Base-by-base conservation (phyloP, 441 rosid genomes). In the Aquilaria agallochum region DNA sequence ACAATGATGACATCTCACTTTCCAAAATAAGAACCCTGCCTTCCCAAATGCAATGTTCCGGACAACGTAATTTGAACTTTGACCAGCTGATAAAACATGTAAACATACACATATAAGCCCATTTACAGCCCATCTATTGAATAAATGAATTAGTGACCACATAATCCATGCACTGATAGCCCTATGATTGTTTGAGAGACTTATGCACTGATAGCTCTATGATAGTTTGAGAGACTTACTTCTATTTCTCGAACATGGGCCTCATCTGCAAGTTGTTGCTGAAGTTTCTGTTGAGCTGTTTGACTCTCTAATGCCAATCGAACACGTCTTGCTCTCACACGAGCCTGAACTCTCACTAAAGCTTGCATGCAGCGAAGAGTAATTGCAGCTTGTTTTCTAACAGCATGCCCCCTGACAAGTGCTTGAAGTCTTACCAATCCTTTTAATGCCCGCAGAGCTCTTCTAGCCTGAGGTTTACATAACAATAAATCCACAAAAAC, bases 281-380 rank as follows among this genome's bases (percentile, higher is more conserved):
- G 96, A 74, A 73, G 75, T 56, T 79, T 90, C 64, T 85, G 90
- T 66, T 84, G 85, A 40, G 76, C 71, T 1, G 95, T 87, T 79
- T 95, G 83, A 82, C 88, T 82, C 73, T 95, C 97, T 80, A 92
- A 74, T 31, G 98, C 90, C 36, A 95, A 63, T 62, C 98, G 99
- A 70, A 92, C 96, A 62, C 92, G 96, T 77, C 99, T 90, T 52
- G 98, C 97, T 11, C 98, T 84, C 15, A 95, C 92, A 70, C 98
- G 96, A 65, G 98, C 99, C 78, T 95, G 99, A 77, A 95, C 99
- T 76, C 98, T 88, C 60, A 95, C 98, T 56, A 95, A 81, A 33
- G 99, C 99, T 95, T 95, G 98, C 98, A 95, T 95, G 76, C 99
- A 88, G 70, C 98, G 93, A 67, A 95, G 97, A 44, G 99, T 95